These are phyloP conservation scores for Ophiostoma sp. DNA, from an alignment of 2,329 filamentous ascomycete species.

Conservation along the genomic window DNA sequence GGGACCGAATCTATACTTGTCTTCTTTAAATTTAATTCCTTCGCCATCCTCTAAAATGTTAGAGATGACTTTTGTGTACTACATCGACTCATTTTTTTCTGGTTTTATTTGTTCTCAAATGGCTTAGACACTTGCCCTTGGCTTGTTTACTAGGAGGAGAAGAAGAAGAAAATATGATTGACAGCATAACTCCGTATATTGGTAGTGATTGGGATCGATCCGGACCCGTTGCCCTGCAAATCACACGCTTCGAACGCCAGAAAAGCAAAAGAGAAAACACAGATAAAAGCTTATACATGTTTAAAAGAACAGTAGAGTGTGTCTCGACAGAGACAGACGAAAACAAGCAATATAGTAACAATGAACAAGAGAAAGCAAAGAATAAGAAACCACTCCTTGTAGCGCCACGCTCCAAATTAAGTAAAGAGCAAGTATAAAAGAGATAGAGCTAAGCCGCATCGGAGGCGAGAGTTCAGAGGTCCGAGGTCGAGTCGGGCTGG, in stretches of 20 bases:
- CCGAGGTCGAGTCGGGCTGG: not conserved
- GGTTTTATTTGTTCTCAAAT: no score
- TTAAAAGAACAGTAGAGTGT: not conserved
- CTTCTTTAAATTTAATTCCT: no score
- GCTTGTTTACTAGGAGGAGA: no score
- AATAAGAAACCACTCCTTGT: not conserved
- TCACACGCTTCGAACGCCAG: not conserved
- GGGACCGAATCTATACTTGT: no score
- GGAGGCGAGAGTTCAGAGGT: not conserved
- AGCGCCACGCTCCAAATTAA: conserved; percentile 3
- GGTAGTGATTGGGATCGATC: no score
- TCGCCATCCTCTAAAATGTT: no score
- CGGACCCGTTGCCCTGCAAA: no score
- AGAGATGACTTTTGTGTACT: no score
- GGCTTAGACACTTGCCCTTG: no score
- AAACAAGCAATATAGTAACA: not conserved
- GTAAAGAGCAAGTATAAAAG: not conserved
- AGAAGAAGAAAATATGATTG: no score
- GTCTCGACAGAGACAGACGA: not conserved
- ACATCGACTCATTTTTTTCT: no score
- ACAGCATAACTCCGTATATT: no score
- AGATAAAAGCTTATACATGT: not conserved
- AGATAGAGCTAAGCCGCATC: not conserved
- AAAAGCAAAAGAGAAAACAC: not conserved
- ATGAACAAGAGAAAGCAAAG: not conserved